A percentile compares a stretch with the other conserved stretches of the same genome.
phyloP scores from a whole-genome alignment of 1,284 basidiomycete species.

The Apiotrichum sp. region DNA sequence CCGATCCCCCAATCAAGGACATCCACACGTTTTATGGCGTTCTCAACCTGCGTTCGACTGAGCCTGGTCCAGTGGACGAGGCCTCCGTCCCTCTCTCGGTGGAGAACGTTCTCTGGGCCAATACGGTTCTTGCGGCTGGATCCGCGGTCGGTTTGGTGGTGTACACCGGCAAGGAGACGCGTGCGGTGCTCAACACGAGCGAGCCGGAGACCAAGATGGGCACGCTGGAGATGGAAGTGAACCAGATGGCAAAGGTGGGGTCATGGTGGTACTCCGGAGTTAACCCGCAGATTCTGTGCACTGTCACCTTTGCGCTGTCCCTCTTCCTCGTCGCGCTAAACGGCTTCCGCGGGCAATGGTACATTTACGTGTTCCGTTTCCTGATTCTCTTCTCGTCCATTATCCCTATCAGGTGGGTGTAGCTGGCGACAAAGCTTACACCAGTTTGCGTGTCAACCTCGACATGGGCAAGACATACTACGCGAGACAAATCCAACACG shows the following conservation, averaged over 20 bases:
- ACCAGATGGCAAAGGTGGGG: constrained; percentile 82
- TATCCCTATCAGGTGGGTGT: constrained; percentile 87
- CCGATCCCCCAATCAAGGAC: constrained; percentile 92
- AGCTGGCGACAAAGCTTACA: neutral
- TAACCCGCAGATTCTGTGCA: constrained; percentile 71
- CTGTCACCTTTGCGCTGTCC: constrained; percentile 87
- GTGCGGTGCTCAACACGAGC: constrained; percentile 99
- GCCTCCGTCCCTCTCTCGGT: constrained; percentile 74
- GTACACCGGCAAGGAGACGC: constrained; percentile 90
- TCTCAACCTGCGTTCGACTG: constrained; percentile 62
- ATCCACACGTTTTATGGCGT: constrained; percentile 95
- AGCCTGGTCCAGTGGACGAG: constrained; percentile 53
- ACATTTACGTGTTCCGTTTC: constrained; percentile 93
- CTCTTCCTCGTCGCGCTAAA: constrained; percentile 89
- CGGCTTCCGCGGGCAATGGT: constrained; percentile 93
- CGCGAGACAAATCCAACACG: constrained; percentile 88
- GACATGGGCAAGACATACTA: constrained; percentile 99
- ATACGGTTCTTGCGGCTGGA: constrained; percentile 94
- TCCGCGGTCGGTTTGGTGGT: constrained; percentile 86
- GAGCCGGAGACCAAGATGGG: constrained; percentile 95
- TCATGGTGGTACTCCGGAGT: neutral
- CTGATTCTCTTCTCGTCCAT: constrained; percentile 97
- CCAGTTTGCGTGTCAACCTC: constrained; percentile 89
- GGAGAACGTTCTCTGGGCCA: constrained; percentile 95
- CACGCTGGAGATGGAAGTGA: constrained; percentile 88